phyloP scores from a whole-genome alignment of 176 grass and related monocot genomes.

The Bonia amplexicaulis region DNA sequence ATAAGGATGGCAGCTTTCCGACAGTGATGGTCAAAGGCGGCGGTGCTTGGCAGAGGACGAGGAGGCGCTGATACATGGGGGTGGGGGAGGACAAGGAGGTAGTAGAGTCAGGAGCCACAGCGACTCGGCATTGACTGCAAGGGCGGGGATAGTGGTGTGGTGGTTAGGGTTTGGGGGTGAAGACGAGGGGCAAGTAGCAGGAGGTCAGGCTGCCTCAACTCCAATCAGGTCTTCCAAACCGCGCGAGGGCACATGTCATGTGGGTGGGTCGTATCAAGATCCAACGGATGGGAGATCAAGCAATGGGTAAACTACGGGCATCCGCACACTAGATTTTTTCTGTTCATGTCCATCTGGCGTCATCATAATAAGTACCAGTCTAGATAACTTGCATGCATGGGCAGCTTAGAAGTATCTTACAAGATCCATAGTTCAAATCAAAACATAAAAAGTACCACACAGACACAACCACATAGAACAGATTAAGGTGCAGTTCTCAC shows the following conservation, averaged over 20 bases:
- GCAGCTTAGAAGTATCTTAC: conserved; percentile 6
- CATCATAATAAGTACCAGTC: neutral
- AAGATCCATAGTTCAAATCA: neutral
- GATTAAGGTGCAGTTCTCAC: conserved; percentile 4
- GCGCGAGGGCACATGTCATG: too few species aligned
- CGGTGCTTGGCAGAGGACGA: too few species aligned
- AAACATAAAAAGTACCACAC: neutral
- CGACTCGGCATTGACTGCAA: neutral
- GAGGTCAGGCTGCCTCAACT: too few species aligned
- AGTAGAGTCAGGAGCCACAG: neutral
- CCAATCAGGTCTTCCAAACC: too few species aligned
- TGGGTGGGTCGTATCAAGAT: neutral
- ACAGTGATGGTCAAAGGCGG: neutral
- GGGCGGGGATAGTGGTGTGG: neutral
- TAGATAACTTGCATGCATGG: neutral
- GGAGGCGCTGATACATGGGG: too few species aligned
- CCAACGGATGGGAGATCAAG: neutral
- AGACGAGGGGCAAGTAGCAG: neutral
- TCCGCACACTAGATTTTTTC: neutral
- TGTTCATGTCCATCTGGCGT: neutral
- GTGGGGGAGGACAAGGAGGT: neutral
- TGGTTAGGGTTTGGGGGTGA: neutral
- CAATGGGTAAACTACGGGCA: neutral
- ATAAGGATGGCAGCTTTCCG: neutral
- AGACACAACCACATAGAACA: neutral